A percentile compares a stretch with the other conserved stretches of the same genome.
Evolutionary conservation across 176 grass and related monocot species (phyloP).

Genomic region (Canna indica): DNA sequence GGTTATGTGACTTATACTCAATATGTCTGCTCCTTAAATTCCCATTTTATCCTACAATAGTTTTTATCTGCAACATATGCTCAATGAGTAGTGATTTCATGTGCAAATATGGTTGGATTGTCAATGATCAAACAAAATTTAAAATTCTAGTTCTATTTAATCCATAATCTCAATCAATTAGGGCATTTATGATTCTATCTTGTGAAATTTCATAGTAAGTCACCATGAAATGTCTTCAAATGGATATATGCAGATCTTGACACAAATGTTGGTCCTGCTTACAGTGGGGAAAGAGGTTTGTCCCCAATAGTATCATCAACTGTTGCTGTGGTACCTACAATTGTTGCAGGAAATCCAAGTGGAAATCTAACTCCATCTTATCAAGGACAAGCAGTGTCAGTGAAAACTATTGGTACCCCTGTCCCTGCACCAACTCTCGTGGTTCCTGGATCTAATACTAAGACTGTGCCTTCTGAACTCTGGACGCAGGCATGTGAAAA

Average conservation of each 20-base stretch:
- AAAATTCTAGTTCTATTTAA: background rate
- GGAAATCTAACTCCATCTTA: constrained; percentile 23
- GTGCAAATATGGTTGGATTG: background rate
- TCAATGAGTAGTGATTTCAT: background rate
- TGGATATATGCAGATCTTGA: constrained; percentile 19
- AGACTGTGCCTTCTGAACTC: constrained; percentile 34
- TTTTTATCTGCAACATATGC: background rate
- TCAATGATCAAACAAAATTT: background rate
- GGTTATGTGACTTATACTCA: too few species aligned
- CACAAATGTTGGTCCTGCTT: constrained; percentile 18
- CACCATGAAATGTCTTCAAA: background rate
- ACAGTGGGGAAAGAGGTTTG: constrained; percentile 25
- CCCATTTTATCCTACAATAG: too few species aligned
- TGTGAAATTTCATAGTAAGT: background rate
- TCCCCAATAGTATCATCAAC: constrained; percentile 31
- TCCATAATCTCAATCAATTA: background rate
- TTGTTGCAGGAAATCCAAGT: constrained; percentile 28
- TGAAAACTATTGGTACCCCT: constrained; percentile 30
- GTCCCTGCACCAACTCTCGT: constrained; percentile 22
- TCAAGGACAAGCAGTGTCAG: constrained; percentile 16
- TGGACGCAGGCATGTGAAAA: constrained; percentile 32
- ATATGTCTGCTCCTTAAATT: too few species aligned
- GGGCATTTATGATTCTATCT: background rate
- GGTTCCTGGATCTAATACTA: constrained; percentile 25
- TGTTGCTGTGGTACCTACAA: constrained; percentile 15